These are phyloP conservation scores for Cystofilobasidium capitatum DNA, from an alignment of 768 basidiomycete genomes.

Conservation along the genomic window DNA sequence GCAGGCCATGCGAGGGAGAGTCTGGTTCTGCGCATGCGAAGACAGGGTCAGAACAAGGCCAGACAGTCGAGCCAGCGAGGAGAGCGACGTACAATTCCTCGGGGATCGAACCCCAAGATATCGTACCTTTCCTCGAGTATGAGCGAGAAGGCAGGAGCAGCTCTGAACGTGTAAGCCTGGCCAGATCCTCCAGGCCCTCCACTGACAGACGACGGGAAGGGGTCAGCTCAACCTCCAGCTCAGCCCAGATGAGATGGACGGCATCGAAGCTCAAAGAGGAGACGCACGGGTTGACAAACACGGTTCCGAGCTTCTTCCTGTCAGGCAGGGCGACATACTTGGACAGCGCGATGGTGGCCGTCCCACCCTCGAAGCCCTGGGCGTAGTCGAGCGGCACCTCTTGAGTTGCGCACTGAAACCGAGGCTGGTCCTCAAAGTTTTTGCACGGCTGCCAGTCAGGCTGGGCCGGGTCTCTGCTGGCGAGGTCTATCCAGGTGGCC, in stretches of 20 bases:
- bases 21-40: neutral
- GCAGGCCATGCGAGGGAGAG: constrained; percentile 4
- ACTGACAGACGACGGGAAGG: neutral
- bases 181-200: constrained; percentile 21
- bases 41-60: neutral
- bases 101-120: neutral
- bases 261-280: neutral
- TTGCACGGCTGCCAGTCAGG: constrained; percentile 6
- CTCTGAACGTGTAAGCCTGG: constrained; percentile 16
- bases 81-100: neutral
- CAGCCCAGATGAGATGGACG: neutral
- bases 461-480: too few relatives aligned
- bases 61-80: neutral
- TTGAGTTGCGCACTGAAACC: constrained; percentile 6
- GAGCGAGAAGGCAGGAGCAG: neutral
- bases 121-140: neutral
- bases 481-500: too few relatives aligned
- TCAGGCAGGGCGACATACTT: neutral
- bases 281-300: constrained; percentile 17
- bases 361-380: constrained; percentile 13
- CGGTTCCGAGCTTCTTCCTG: neutral
- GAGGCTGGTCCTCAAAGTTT: neutral
- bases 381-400: constrained; percentile 20
- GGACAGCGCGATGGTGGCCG: constrained; percentile 6
- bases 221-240: neutral